These are phyloP conservation scores for Chionographis japonica DNA, from an alignment of 106 monocot genomes.

Conservation along the genomic window DNA sequence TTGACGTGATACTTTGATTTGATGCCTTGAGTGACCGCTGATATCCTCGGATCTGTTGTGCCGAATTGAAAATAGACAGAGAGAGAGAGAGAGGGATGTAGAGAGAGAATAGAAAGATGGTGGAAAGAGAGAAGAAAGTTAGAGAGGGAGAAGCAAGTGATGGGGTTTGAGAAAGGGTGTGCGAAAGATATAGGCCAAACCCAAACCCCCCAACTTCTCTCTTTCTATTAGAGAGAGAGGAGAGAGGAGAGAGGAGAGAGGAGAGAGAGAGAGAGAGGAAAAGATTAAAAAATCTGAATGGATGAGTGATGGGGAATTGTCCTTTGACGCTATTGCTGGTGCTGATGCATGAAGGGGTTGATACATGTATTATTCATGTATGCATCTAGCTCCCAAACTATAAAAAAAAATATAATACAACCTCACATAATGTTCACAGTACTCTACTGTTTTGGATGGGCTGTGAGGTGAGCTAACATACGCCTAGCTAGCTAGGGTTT, in stretches of 20 bases:
- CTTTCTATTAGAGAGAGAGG: not conserved
- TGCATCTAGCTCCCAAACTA: too few relatives aligned
- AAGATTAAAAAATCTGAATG: conserved; percentile 7
- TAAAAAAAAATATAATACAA: too few relatives aligned
- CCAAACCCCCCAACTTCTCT: not conserved
- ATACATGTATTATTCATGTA: not conserved
- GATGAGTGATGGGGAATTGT: conserved; percentile 16
- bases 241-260: not conserved
- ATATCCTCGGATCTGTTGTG: conserved; percentile 81
- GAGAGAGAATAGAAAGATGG: conserved; percentile 7
- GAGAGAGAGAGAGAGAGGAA: conserved; percentile 7
- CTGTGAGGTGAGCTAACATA: too few relatives aligned
- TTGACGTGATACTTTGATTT: conserved; percentile 31
- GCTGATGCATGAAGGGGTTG: conserved; percentile 14
- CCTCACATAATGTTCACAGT: too few relatives aligned
- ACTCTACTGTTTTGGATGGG: too few relatives aligned
- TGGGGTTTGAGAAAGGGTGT: conserved; percentile 10
- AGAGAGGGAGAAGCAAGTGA: conserved; percentile 2
- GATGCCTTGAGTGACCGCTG: conserved; percentile 44
- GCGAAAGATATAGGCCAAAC: conserved; percentile 11
- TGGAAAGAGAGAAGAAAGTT: conserved; percentile 6
- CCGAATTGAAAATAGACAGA: conserved; percentile 25
- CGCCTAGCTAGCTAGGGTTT: too few relatives aligned
- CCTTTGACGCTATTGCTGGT: conserved; percentile 18
- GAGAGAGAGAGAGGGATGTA: conserved; percentile 7